Evolutionary conservation across 2,329 filamentous ascomycete genomes (phyloP), one percentile per base, ranked within the genome.

Genomic region (Cladorrhinum sp.): DNA sequence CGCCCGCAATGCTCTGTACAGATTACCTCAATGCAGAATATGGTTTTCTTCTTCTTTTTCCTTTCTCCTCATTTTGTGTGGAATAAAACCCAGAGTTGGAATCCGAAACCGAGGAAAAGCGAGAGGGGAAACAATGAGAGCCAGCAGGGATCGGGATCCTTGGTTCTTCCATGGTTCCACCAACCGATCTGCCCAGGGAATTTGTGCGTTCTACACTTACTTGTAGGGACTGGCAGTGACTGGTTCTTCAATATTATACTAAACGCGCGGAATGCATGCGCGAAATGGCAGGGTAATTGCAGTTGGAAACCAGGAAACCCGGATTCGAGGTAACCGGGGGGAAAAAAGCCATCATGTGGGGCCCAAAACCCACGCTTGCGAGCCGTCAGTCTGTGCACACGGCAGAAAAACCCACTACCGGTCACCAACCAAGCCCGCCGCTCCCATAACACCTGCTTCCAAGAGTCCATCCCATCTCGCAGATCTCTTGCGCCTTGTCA

Each of bases 341-440:
- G 9, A 28, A 28, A 28, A 16, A 36, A 46, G 54, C 54, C 33
- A 48, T 23, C 5, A 23, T 28, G 26, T 42, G 26, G 18, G 9
- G 21, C 46, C 46, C 26, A 30, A 50, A 50, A 50, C 16, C 46
- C 46, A 21, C 36, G 36, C 36, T 42, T 42, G 36, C 36, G 36
- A 50, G n/a, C 28, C 28, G 21, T 14, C 24, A 28, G 54, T 57
- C 54, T 49, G 54, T 57, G 54, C 54, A 57, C 54, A 57, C 54
- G 54, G 54, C 24, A 57, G 24, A 33, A 20, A 23, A 28, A 33
- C 36, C 53, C 28, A 28, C 52, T 30, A 24, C 18, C 26, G 14
- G 36, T 55, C 30, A 33, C 52, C 28, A 21, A 6, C 20, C 18
- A 42, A 4, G 10, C 26, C 4, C 26, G 26, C n/a, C 5, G 10